Evolutionary conservation across 352 stramenopile genomes (phyloP).

Genomic region (Phytophthora melonis): DNA sequence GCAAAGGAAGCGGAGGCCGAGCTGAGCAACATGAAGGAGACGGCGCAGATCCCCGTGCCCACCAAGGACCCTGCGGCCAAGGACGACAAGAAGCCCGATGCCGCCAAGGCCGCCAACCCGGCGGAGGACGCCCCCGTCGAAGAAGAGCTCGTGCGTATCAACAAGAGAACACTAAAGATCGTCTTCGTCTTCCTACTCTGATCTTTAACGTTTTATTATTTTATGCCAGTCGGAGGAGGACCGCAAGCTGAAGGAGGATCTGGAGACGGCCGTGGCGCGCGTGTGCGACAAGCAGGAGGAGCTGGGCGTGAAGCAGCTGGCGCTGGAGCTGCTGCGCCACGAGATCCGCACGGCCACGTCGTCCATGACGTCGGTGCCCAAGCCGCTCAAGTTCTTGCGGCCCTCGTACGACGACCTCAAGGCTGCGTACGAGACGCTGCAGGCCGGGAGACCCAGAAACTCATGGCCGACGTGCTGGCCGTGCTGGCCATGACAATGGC

Average conservation of each 20-base stretch:
- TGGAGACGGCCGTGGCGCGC: constrained; percentile 89
- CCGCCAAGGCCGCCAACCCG: constrained; percentile 38
- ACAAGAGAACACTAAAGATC: too few relatives aligned
- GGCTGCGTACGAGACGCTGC: constrained; percentile 63
- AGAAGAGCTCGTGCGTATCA: constrained; percentile 72
- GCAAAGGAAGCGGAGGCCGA: constrained; percentile 26
- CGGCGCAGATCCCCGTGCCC: constrained; percentile 63
- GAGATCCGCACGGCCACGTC: constrained; percentile 97
- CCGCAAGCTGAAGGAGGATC: constrained; percentile 92
- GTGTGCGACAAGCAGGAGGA: constrained; percentile 74
- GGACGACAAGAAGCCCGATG: constrained; percentile 50
- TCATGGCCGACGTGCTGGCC: constrained; percentile 89
- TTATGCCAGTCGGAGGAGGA: constrained; percentile 88
- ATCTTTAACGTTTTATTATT: not conserved
- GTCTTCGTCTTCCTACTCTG: too few relatives aligned
- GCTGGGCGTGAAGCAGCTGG: constrained; percentile 82
- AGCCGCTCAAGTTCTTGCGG: constrained; percentile 99
- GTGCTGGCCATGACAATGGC: constrained; percentile 99
- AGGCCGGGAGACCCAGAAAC: constrained; percentile 71
- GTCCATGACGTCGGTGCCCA: constrained; percentile 99
- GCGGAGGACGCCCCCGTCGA: constrained; percentile 46
- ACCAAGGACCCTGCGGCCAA: constrained; percentile 62
- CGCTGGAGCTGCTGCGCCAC: constrained; percentile 96
- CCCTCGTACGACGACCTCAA: constrained; percentile 97
- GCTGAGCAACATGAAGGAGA: constrained; percentile 73